Evolutionary conservation across 2,329 filamentous ascomycete species (phyloP).

Genomic region (Fusarium verticillioides): DNA sequence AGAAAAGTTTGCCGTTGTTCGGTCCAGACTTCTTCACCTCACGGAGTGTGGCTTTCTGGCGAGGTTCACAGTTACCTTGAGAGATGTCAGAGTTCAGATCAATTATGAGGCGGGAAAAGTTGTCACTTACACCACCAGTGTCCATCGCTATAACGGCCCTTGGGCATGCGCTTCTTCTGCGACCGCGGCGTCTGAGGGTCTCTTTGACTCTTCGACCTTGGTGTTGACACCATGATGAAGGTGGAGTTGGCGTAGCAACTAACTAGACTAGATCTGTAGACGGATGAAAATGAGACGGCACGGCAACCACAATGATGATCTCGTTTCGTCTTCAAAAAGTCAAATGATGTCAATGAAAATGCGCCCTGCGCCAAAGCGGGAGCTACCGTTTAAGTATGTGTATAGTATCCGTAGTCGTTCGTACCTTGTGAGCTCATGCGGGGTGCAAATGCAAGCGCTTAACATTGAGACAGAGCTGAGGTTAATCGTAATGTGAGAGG

Average conservation of each 20-base stretch:
- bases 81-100: background rate
- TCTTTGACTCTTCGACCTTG: constrained; percentile 17
- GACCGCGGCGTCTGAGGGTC: constrained; percentile 41
- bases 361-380: constrained; percentile 11
- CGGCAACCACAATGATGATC: background rate
- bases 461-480: background rate
- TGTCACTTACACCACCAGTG: constrained; percentile 52
- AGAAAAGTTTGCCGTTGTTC: constrained; percentile 58
- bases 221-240: constrained; percentile 29
- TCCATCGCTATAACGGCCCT: constrained; percentile 49
- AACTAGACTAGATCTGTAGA: background rate
- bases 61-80: constrained; percentile 57
- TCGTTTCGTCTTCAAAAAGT: background rate
- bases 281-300: background rate
- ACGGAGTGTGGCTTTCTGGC: constrained; percentile 49
- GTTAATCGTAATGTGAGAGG: constrained; percentile 8
- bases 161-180: constrained; percentile 46
- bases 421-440: constrained; percentile 19
- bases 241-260: constrained; percentile 3
- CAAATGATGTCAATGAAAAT: background rate
- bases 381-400: constrained; percentile 15
- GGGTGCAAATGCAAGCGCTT: constrained; percentile 11
- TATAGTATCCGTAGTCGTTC: background rate
- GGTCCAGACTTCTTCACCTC: constrained; percentile 52
- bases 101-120: background rate